phyloP scores from a whole-genome alignment of 2,329 filamentous ascomycete species.

The Ciborinia camelliae region DNA sequence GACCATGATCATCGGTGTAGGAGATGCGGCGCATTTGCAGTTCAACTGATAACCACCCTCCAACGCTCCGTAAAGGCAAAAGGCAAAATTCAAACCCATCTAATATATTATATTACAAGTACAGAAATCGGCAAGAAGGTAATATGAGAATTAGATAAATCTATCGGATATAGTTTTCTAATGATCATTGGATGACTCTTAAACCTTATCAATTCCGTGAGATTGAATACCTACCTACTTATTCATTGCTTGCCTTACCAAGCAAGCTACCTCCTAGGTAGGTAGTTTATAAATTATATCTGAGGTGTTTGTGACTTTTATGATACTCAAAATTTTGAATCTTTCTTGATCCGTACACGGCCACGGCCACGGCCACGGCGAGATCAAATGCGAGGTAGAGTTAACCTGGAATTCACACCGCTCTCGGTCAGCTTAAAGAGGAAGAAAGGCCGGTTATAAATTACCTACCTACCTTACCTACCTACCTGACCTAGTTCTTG shows the following conservation, averaged over 20 bases:
- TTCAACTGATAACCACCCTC: background rate
- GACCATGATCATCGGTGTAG: too few relatives aligned
- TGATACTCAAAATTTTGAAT: background rate
- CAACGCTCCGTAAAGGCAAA: background rate
- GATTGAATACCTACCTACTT: background rate
- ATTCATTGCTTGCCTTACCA: too few relatives aligned
- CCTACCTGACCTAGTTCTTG: too few relatives aligned
- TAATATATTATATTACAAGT: too few relatives aligned
- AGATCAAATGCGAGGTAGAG: background rate
- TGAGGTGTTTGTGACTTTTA: too few relatives aligned
- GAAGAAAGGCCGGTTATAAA: conserved; percentile 9
- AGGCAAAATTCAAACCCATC: too few relatives aligned
- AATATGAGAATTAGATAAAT: background rate
- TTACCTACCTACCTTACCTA: too few relatives aligned
- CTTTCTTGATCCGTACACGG: background rate
- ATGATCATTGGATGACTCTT: background rate
- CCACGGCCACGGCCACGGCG: too few relatives aligned
- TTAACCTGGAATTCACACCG: conserved; percentile 17
- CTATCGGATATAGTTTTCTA: background rate
- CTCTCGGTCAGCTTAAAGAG: conserved; percentile 18
- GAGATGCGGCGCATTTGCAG: too few relatives aligned
- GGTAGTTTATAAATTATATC: too few relatives aligned
- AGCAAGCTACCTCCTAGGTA: too few relatives aligned
- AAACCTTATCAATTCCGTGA: background rate
- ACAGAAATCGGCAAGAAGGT: background rate